These are phyloP conservation scores for Cyclotella sp. DNA, from an alignment of 108 stramenopile species.

Conservation along the genomic window DNA sequence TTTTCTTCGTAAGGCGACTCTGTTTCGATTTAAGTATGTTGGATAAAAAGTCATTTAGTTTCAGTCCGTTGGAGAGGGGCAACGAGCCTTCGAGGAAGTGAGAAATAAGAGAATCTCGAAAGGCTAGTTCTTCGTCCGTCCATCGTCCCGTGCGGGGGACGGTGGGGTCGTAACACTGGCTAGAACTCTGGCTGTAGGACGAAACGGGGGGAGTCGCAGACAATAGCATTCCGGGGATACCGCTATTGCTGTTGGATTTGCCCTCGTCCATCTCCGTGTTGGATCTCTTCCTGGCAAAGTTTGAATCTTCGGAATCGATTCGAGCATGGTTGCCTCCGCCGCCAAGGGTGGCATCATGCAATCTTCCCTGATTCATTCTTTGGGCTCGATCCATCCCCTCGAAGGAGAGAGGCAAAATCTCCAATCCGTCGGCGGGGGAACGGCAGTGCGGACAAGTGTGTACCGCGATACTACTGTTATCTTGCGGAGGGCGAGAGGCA, in stretches of 20 bases:
- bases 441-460: constrained; percentile 23
- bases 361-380: constrained; percentile 6
- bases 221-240: not conserved
- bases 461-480: not conserved
- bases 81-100: constrained; percentile 73
- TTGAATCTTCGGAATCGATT: not conserved
- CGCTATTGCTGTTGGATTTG: constrained; percentile 10
- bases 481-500: not conserved
- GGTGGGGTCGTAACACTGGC: constrained; percentile 46
- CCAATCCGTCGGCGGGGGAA: constrained; percentile 9
- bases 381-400: constrained; percentile 11
- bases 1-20: constrained; percentile 90
- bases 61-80: constrained; percentile 74
- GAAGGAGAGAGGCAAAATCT: constrained; percentile 24
- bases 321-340: not conserved
- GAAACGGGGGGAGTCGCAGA: constrained; percentile 3
- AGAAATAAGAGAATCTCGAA: constrained; percentile 77
- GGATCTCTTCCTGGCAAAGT: constrained; percentile 8
- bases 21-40: constrained; percentile 90
- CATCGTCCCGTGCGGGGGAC: constrained; percentile 80
- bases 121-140: constrained; percentile 81
- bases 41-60: constrained; percentile 87
- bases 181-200: constrained; percentile 5
- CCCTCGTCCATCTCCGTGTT: constrained; percentile 5
- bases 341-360: not conserved